Percentiles rank a stretch among this genome's conserved stretches.
These are phyloP conservation scores for Balansia obtecta DNA, from an alignment of 2,329 filamentous ascomycete species.

Conservation along the genomic window DNA sequence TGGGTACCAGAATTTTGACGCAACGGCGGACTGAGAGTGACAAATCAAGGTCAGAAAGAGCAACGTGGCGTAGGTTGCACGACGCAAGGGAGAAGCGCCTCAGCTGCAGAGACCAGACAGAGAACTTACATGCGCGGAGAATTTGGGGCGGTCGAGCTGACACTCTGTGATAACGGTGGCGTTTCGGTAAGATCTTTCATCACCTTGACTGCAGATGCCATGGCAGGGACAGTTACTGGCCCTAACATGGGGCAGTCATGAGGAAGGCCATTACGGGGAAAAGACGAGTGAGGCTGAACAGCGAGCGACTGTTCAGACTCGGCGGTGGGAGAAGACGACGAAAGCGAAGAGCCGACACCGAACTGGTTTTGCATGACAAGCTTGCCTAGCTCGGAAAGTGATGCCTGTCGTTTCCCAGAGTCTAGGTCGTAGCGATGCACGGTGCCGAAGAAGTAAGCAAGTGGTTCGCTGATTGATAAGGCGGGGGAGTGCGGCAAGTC, in stretches of 20 bases:
- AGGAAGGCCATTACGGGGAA: constrained; percentile 18
- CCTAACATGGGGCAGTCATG: constrained; percentile 8
- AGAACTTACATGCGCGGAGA: constrained; percentile 46
- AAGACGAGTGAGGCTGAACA: constrained; percentile 20
- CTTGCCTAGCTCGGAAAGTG: constrained; percentile 30
- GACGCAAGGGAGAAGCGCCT: background rate
- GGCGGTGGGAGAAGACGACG: constrained; percentile 16
- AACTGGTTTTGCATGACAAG: constrained; percentile 33
- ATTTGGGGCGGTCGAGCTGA: constrained; percentile 44
- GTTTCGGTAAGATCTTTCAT: constrained; percentile 37
- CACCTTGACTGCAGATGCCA: constrained; percentile 29
- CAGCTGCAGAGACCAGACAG: background rate
- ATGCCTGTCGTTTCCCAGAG: constrained; percentile 23
- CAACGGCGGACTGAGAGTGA: constrained; percentile 43
- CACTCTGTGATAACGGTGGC: constrained; percentile 43
- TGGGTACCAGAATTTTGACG: constrained; percentile 63
- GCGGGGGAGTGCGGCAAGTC: background rate
- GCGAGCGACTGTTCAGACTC: constrained; percentile 21
- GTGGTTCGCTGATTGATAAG: constrained; percentile 7
- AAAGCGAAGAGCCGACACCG: constrained; percentile 18
- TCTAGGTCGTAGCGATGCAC: constrained; percentile 12
- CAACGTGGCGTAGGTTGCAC: background rate
- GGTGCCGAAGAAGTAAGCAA: constrained; percentile 7
- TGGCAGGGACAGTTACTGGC: constrained; percentile 20
- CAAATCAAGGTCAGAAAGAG: background rate